Conservation (phyloP, 345 rosid genomes). For the Rhodamnia rubescens region DNA sequence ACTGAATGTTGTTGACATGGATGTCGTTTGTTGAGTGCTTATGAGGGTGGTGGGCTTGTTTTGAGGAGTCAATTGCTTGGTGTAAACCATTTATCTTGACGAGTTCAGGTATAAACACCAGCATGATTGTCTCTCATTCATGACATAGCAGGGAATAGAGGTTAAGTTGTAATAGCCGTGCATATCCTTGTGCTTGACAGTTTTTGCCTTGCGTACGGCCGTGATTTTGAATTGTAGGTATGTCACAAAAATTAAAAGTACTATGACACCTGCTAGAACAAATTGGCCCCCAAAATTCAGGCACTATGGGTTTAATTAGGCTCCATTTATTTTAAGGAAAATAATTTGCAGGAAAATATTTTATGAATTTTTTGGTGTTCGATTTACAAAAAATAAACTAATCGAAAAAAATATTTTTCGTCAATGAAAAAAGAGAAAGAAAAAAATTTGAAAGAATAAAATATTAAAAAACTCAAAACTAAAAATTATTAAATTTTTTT, state of each 20-base stretch:
- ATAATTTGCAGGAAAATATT: too few species aligned
- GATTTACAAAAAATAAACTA: too few species aligned
- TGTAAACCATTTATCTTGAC: neutral
- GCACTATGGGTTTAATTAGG: neutral
- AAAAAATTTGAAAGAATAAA: too few species aligned
- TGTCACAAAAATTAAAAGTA: neutral
- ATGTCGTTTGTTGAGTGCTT: neutral
- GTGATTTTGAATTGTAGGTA: neutral
- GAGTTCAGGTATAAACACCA: neutral
- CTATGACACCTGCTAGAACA: neutral
- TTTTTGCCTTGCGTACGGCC: neutral
- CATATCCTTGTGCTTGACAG: neutral
- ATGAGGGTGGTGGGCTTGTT: neutral
- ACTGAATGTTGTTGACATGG: neutral
- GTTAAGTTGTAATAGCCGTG: neutral
- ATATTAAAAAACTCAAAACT: too few species aligned
- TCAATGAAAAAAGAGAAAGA: too few species aligned
- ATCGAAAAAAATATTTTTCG: too few species aligned
- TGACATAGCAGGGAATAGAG: neutral
- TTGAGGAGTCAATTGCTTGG: neutral
- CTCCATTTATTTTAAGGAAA: too few species aligned
- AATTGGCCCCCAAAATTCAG: neutral
- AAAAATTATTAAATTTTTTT: too few species aligned
- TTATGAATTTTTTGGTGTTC: too few species aligned
- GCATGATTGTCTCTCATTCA: neutral